Evolutionary conservation across 2,329 filamentous ascomycete species (phyloP), one percentile per base, ranked within the genome.

Genomic region (Aspergillus chevalieri): DNA sequence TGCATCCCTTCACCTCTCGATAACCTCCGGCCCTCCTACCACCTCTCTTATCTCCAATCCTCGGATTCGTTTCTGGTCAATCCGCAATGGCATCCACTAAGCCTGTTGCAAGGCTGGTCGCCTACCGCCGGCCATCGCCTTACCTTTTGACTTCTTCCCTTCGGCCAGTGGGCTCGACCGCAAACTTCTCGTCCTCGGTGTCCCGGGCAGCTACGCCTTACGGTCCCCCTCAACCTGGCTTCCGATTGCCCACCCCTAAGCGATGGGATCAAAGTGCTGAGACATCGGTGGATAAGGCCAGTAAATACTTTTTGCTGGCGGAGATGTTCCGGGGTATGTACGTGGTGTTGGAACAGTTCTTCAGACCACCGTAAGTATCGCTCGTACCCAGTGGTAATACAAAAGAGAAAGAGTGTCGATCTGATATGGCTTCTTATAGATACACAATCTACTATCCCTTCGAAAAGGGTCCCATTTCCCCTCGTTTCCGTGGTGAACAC

Each of bases 401-500:
- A 38, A 4, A 15, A 38, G 17, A 38, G 34, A 17, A 19, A 19
- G n/a, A 38, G 10, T 6, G 10, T 22, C 15, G 19, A 21, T 10
- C 38, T 41, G 38, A 41, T 12, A 41, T 41, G 38, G 38, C 4
- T 36, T 38, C 14, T 36, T 47, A n/a, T 64, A 95, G 91, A 63
- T 96, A 97, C 74, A 98, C 93, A 46, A 98, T 98, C 67, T 95
- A 84, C 78, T 98, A 98, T 69, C 93, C 93, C 41, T 98, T 96
- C 74, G 93, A 98, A 72, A 98, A 98, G 81, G 93, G 93, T 44
- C 93, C 93, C 53, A 96, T 98, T 70, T 96, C 91, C 33, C 93
- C 93, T 53, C 87, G 93, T 62, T 98, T 98, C 84, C 88, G 93
- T 73, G 93, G 93, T 70, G 93, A 98, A 74, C 93, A 98, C 77